Evolutionary conservation across 1,284 basidiomycete species (phyloP), one percentile per base, ranked within the genome.

Genomic region (Butyriboletus appendiculatus): DNA sequence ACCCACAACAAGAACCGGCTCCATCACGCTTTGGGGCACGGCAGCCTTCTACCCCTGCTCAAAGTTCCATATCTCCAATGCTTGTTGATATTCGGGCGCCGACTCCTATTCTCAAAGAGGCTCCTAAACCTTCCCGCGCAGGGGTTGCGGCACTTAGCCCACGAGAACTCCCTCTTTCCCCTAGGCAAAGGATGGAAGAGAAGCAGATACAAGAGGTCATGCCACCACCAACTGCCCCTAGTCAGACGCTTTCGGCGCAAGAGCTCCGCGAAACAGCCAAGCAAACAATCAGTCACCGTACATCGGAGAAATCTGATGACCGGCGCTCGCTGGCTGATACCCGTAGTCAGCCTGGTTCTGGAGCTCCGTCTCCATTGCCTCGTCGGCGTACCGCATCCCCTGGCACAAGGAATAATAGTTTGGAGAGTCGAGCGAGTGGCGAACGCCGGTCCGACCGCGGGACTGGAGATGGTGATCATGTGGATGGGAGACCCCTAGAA

Each of bases 191-290:
- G 52, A 33, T 42, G 15, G 71, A 69, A 34, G 70, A 68, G 30
- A 72, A 57, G 32, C 64, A 61, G 22, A 39, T 32, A 20, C 69
- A 58, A 42, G 70, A 69, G 0, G 53, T 37, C 15, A 92, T 92
- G 90, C 88, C 88, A 24, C 90, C 90, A 14, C 90, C 90, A 16
- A 75, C 73, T n/a, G 83, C 77, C 42, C 90, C 90, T 2, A 92
- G 90, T 62, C 89, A 91, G 62, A 92, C 88, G 0, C 70, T 75
- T 10, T 86, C 85, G n/a, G 90, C 90, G 0, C 89, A 91, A 62
- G 90, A 91, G 61, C 76, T 92, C 7, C 80, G 90, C 47, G 86
- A 88, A 63, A 90, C 86, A 8, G 88, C 88, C 10, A 86, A 84
- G 61, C 84, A 86, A 64, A 78, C 80, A 16, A 81, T 85, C 44